Evolutionary conservation across 2,329 filamentous ascomycete species (phyloP), one percentile per base, ranked within the genome.

Genomic region (Capronia epimyces): DNA sequence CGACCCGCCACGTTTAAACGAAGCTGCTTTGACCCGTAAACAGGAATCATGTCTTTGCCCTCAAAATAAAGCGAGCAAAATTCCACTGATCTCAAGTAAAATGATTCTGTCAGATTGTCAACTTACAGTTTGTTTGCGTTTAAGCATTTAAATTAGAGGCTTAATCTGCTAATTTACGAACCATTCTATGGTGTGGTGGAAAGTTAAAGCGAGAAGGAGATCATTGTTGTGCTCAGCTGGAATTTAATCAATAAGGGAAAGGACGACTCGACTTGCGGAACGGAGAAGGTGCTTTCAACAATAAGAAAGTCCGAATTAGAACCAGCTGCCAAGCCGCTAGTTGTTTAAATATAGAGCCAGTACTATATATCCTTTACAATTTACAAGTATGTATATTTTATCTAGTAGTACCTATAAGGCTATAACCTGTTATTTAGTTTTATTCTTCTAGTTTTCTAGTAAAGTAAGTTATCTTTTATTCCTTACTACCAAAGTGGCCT

Each of bases 51-150:
- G 27, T n/a, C 27, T 8, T 29, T 7, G 31, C 31, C 31, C 9
- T 13, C 9, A 15, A n/a, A n/a, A 34, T 13, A 34, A 37, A 9
- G 34, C 34, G 20, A 18, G 16, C 16, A 37, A 37, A 5, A 29
- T 8, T 37, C 15, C 5, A 18, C 16, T 15, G 34, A 37, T 37
- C 34, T 37, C 16, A 12, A 20, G 16, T 15, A 20, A 37, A 20
- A 18, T n/a, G 15, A 20, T 37, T 1, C 12, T 9, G 15, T 18
- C 34, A 18, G 18, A 18, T 20, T 5, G 20, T 8, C 34, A 18
- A 37, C 34, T 37, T 37, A 37, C 34, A n/a, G 34, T 20, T 37
- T 37, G 34, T 20, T 37, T 37, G 34, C 34, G 34, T 15, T 37
- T 37, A 12, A 20, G 8, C 18, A 2, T 18, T 43, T 20, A 31